phyloP scores from a whole-genome alignment of 2,329 filamentous ascomycete species.

The Podosphaera leucotricha region DNA sequence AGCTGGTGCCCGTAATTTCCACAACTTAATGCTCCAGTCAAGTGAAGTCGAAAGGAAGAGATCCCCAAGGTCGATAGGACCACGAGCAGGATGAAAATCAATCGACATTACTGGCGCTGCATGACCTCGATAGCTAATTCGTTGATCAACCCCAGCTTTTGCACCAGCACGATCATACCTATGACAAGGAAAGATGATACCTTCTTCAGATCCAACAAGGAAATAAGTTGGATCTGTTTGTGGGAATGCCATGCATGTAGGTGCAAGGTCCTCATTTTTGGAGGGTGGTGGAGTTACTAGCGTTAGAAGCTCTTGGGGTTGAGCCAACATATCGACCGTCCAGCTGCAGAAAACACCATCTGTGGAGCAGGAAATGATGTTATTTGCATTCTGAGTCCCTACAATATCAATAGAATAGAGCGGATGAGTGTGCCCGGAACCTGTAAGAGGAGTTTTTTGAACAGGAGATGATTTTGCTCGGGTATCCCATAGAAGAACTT shows the following conservation, averaged over 20 bases:
- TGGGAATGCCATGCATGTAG: constrained; percentile 85
- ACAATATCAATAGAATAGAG: constrained; percentile 92
- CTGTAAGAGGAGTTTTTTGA: constrained; percentile 86
- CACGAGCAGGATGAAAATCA: constrained; percentile 80
- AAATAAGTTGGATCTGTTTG: constrained; percentile 93
- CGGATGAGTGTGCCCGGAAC: constrained; percentile 85
- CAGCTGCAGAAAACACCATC: constrained; percentile 93
- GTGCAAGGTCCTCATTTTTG: constrained; percentile 83
- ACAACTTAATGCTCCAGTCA: constrained; percentile 94
- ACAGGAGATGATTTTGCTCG: constrained; percentile 72
- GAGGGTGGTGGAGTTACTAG: constrained; percentile 65
- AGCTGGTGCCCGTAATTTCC: constrained; percentile 72
- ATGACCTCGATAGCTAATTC: constrained; percentile 74
- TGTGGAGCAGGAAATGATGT: constrained; percentile 90
- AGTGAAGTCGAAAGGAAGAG: constrained; percentile 77
- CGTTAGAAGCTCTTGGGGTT: constrained; percentile 84
- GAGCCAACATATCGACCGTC: constrained; percentile 93
- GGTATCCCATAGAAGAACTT: constrained; percentile 93
- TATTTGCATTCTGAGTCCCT: constrained; percentile 95
- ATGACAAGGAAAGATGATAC: constrained; percentile 87
- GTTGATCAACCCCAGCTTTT: constrained; percentile 80
- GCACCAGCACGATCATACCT: constrained; percentile 92
- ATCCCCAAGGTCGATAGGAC: constrained; percentile 83
- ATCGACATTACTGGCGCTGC: constrained; percentile 88
- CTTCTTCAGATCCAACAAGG: constrained; percentile 89